These are phyloP conservation scores for Pichia eremophila DNA, from an alignment of 805 yeast genomes.

Conservation along the genomic window DNA sequence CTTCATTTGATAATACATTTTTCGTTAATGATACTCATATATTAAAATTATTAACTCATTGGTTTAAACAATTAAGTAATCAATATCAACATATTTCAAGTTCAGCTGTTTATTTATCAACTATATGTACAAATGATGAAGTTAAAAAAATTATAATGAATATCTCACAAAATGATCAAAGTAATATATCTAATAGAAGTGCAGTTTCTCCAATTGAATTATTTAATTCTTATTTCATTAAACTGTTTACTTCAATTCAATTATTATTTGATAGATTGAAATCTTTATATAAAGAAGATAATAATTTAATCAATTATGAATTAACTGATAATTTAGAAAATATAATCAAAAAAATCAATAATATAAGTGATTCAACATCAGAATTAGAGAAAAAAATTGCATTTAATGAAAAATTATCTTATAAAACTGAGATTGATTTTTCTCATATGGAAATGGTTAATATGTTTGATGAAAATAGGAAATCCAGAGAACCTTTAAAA, in stretches of 20 bases:
- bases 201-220: slow-evolving; percentile 22
- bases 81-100: slow-evolving; percentile 22
- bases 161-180: slow-evolving; percentile 11
- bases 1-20: slow-evolving; percentile 20
- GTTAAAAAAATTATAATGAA: slow-evolving; percentile 19
- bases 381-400: slow-evolving; percentile 24
- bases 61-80: slow-evolving; percentile 20
- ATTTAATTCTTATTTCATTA: slow-evolving; percentile 23
- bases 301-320: slow-evolving; percentile 8
- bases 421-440: slow-evolving; percentile 19
- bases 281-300: slow-evolving; percentile 16
- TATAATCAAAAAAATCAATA: slow-evolving; percentile 16
- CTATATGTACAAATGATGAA: slow-evolving; percentile 18
- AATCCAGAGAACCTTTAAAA: slow-evolving; percentile 18
- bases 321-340: slow-evolving; percentile 14
- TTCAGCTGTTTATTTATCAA: slow-evolving; percentile 22
- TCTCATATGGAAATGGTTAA: slow-evolving; percentile 25
- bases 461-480: slow-evolving; percentile 20
- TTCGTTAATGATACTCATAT: slow-evolving; percentile 23
- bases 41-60: slow-evolving; percentile 15
- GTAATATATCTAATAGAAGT: slow-evolving; percentile 16
- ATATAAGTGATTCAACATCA: slow-evolving; percentile 22
- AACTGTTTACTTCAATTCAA: slow-evolving; percentile 23
- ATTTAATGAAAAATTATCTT: slow-evolving; percentile 23
- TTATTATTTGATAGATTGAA: slow-evolving; percentile 18